Base-by-base conservation (phyloP, 164 flowering plant genomes). In the Vitis riparia region DNA sequence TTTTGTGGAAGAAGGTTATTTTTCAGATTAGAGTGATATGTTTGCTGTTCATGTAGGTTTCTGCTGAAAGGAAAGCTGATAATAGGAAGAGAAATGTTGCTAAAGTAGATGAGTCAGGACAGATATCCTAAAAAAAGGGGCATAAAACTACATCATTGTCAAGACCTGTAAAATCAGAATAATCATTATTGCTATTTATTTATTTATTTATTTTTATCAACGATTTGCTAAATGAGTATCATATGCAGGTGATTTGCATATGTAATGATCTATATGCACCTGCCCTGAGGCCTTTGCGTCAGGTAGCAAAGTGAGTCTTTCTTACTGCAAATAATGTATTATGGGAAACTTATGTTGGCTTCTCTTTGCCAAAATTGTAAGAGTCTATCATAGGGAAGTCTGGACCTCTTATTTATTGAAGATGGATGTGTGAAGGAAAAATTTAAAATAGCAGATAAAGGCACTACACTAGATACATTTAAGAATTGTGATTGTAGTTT, bases 221-320 rank as follows among this genome's bases (percentile, higher is more conserved):
- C 19, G 19, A 1, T 68, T 32, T 32, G 59, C 19, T 71, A 55
- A 49, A 23, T 71, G 23, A 50, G 14, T 37, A 71, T 23, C 14
- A 30, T 74, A 13, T 85, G 84, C 71, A 95, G 99, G 90, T 96
- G 65, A 93, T 96, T 65, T 96, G 99, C 82, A 93, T 96, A 68
- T 96, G 99, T 66, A 96, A 96, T 80, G 97, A 96, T 74, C 86
- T 93, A 51, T 96, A 85, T 86, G 91, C 97, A 51, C 97, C 97
- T 78, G 92, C 94, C 55, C 80, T 93, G 82, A 87, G 98, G 76
- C 88, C 88, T 70, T 77, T 96, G 71, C 97, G 98, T 37, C 98
- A 90, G 73, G 84, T 96, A 66, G 98, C 99, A 65, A 91, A 89
- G 99, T 96, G 82, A 89, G 97, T 82, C 15, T 50, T 72, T 51